Percentiles rank a stretch among this genome's conserved stretches.
These are phyloP conservation scores for Dactylellina drechsleri DNA, from an alignment of 2,329 filamentous ascomycete species.

Conservation along the genomic window DNA sequence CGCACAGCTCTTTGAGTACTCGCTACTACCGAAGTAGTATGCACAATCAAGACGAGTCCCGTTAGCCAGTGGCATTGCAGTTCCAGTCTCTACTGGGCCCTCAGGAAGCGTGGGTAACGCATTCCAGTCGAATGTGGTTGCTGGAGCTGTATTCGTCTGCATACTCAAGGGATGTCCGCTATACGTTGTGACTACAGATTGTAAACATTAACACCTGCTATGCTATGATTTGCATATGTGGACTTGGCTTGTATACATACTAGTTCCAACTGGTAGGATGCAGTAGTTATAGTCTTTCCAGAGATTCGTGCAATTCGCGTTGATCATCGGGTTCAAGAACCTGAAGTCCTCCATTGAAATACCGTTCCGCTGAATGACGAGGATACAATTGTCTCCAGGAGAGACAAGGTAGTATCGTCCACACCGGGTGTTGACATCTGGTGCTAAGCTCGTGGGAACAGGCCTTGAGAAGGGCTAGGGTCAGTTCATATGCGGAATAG, in stretches of 20 bases:
- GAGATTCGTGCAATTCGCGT: conserved; percentile 40
- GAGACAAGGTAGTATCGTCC: conserved; percentile 59
- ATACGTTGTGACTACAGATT: conserved; percentile 52
- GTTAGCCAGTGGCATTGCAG: conserved; percentile 55
- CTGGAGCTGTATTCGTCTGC: conserved; percentile 31
- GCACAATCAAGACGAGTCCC: conserved; percentile 57
- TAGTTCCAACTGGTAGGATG: conserved; percentile 60
- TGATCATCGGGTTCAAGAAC: conserved; percentile 43
- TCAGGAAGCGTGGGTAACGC: conserved; percentile 19
- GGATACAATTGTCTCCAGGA: conserved; percentile 61
- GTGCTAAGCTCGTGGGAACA: conserved; percentile 58
- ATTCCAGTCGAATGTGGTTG: conserved; percentile 39
- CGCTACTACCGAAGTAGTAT: conserved; percentile 56
- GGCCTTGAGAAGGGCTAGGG: conserved; percentile 42
- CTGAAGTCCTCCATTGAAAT: conserved; percentile 42
- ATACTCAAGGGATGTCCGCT: conserved; percentile 47
- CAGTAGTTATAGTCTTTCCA: conserved; percentile 60
- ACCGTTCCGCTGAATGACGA: conserved; percentile 59
- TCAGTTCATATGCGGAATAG: conserved; percentile 15
- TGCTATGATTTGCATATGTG: conserved; percentile 11
- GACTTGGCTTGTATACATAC: conserved; percentile 42
- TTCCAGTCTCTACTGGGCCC: conserved; percentile 30
- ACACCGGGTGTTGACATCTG: conserved; percentile 57
- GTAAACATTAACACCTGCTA: conserved; percentile 7
- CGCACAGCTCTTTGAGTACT: conserved; percentile 52